phyloP scores from a whole-genome alignment of 306 rosid genomes.

The Crotalaria pallida region DNA sequence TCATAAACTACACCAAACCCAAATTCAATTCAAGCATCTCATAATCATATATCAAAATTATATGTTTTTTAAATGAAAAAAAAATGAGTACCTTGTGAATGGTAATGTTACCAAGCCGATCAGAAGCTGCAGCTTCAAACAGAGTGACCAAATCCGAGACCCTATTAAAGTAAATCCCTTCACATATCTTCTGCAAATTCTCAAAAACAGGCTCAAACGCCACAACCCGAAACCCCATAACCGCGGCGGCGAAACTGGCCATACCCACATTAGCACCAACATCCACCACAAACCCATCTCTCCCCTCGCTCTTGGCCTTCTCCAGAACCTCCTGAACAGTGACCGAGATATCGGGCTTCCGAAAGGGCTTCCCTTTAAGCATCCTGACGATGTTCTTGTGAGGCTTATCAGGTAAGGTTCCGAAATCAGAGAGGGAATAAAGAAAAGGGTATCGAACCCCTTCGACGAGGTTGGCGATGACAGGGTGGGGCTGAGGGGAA shows the following conservation, averaged over 20 bases:
- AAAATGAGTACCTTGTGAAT: conserved; percentile 69
- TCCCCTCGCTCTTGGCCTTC: conserved; percentile 45
- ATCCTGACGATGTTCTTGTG: conserved; percentile 79
- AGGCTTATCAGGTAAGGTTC: conserved; percentile 82
- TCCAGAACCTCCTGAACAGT: conserved; percentile 76
- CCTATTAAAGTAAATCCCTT: conserved; percentile 82
- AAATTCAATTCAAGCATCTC: neutral
- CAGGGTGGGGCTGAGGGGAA: conserved; percentile 75
- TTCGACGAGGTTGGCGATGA: conserved; percentile 76
- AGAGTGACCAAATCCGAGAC: conserved; percentile 76
- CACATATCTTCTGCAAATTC: conserved; percentile 91
- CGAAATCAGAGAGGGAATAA: conserved; percentile 83
- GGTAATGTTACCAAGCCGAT: conserved; percentile 72
- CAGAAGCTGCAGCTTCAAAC: conserved; percentile 81
- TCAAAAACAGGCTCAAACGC: conserved; percentile 93
- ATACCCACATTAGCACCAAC: conserved; percentile 97
- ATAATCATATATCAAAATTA: neutral
- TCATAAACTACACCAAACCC: neutral
- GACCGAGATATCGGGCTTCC: conserved; percentile 78
- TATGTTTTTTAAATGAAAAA: neutral
- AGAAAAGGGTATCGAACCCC: conserved; percentile 75
- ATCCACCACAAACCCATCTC: conserved; percentile 66
- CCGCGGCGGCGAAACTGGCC: conserved; percentile 92
- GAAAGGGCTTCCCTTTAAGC: conserved; percentile 76
- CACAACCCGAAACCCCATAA: conserved; percentile 73